Conservation (phyloP, 2,329 filamentous ascomycete genomes). For the Tolypocladium tropicale region DNA sequence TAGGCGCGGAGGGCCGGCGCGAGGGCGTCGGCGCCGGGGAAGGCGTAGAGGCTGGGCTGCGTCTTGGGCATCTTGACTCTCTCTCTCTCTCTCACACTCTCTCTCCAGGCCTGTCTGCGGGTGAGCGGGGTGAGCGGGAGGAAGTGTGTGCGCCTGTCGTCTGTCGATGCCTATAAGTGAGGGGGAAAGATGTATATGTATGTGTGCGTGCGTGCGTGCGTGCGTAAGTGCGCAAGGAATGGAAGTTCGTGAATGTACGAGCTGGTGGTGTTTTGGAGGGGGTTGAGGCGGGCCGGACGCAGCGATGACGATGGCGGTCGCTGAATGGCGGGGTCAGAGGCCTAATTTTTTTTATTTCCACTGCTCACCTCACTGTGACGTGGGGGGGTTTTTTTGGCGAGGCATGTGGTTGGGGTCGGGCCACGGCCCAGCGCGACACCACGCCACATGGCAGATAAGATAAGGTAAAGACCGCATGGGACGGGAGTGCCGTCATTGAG, state of each 20-base stretch:
- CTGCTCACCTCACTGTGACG: not conserved
- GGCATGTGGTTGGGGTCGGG: not conserved
- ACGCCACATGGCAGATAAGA: too few species aligned
- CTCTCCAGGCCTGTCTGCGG: too few species aligned
- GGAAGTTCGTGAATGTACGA: too few species aligned
- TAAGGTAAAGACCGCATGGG: not conserved
- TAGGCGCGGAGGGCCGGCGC: slow-evolving; percentile 71
- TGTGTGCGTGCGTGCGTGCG: not conserved
- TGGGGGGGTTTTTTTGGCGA: not conserved
- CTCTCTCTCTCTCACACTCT: too few species aligned
- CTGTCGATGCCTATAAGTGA: not conserved
- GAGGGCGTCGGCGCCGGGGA: slow-evolving; percentile 58
- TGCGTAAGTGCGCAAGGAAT: not conserved
- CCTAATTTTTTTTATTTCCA: not conserved
- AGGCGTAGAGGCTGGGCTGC: slow-evolving; percentile 69
- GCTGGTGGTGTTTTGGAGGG: not conserved
- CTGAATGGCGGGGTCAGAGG: not conserved
- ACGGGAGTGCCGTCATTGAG: not conserved
- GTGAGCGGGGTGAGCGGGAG: too few species aligned
- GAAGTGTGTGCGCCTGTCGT: too few species aligned
- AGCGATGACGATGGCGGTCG: not conserved
- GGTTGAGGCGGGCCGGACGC: not conserved
- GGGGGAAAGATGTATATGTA: not conserved
- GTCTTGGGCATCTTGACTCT: slow-evolving; percentile 35
- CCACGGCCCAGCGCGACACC: too few species aligned